Percentiles rank a stretch among this genome's conserved stretches.
Conservation (phyloP, 371 early-diverging fungal genomes). For the Lichtheimia ramosa region DNA sequence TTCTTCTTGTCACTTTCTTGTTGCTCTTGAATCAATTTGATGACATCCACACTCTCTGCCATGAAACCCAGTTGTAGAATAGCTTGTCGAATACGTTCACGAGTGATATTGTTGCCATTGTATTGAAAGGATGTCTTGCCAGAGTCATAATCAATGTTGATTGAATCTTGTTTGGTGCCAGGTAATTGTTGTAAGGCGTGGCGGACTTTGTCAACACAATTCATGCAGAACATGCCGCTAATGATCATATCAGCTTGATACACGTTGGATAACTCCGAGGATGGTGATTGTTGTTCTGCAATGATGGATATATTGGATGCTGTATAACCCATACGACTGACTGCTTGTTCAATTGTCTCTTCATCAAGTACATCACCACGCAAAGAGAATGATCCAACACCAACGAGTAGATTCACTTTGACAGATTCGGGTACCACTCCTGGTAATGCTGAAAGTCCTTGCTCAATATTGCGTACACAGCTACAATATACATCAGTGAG, state of each 20-base stretch:
- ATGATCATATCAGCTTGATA: constrained; percentile 37
- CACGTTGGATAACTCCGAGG: constrained; percentile 2
- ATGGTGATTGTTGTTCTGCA: constrained; percentile 10
- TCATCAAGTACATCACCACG: constrained; percentile 24
- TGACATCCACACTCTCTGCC: constrained; percentile 54
- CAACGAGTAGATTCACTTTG: constrained; percentile 44
- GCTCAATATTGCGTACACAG: constrained; percentile 73
- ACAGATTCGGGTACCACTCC: constrained; percentile 55
- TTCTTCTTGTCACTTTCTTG: constrained; percentile 11
- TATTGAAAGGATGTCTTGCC: constrained; percentile 49
- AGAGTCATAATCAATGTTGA: constrained; percentile 45
- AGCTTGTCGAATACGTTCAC: constrained; percentile 37
- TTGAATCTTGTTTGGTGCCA: constrained; percentile 29
- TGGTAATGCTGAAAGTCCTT: constrained; percentile 43
- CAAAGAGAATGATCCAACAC: constrained; percentile 46
- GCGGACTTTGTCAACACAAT: constrained; percentile 64
- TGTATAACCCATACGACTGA: constrained; percentile 66
- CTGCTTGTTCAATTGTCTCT: constrained; percentile 38
- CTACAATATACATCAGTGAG: constrained; percentile 20
- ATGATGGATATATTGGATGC: constrained; percentile 38
- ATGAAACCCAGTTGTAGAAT: constrained; percentile 52
- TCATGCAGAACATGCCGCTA: constrained; percentile 71
- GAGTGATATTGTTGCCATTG: constrained; percentile 26
- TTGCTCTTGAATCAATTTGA: constrained; percentile 18
- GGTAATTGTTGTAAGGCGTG: constrained; percentile 32